These are phyloP conservation scores for Bremia lactucae DNA, from an alignment of 352 stramenopile genomes.

Conservation along the genomic window DNA sequence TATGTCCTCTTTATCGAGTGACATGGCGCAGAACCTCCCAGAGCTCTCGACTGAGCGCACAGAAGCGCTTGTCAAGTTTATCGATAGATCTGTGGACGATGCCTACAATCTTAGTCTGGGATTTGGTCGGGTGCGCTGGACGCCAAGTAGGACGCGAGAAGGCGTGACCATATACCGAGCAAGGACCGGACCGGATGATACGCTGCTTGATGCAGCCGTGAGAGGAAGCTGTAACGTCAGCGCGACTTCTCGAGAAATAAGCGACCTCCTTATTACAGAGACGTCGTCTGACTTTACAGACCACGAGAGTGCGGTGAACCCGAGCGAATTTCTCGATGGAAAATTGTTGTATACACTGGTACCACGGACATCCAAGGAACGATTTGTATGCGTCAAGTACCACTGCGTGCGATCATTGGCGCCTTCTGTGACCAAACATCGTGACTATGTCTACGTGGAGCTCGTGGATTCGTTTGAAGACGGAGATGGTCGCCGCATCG, in stretches of 20 bases:
- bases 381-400: slow-evolving; percentile 78
- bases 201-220: slow-evolving; percentile 56
- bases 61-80: slow-evolving; percentile 54
- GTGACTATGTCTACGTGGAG: slow-evolving; percentile 80
- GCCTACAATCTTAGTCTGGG: slow-evolving; percentile 73
- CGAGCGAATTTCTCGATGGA: slow-evolving; percentile 67
- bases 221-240: slow-evolving; percentile 63
- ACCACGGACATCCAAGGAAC: slow-evolving; percentile 45
- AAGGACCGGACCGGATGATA: slow-evolving; percentile 39
- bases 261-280: slow-evolving; percentile 70
- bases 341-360: slow-evolving; percentile 66
- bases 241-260: slow-evolving; percentile 63
- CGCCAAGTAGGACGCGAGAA: slow-evolving; percentile 47
- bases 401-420: slow-evolving; percentile 65
- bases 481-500: slow-evolving; percentile 43
- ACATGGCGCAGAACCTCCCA: slow-evolving; percentile 13
- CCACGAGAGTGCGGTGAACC: slow-evolving; percentile 55
- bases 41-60: slow-evolving; percentile 29
- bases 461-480: slow-evolving; percentile 72
- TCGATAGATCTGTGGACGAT: slow-evolving; percentile 68
- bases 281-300: slow-evolving; percentile 48
- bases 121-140: slow-evolving; percentile 65
- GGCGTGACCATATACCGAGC: slow-evolving; percentile 64
- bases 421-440: slow-evolving; percentile 59
- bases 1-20: slow-evolving; percentile 16